These are phyloP conservation scores for Coemansia sp. DNA, from an alignment of 192 early-diverging fungal genomes.

Conservation along the genomic window DNA sequence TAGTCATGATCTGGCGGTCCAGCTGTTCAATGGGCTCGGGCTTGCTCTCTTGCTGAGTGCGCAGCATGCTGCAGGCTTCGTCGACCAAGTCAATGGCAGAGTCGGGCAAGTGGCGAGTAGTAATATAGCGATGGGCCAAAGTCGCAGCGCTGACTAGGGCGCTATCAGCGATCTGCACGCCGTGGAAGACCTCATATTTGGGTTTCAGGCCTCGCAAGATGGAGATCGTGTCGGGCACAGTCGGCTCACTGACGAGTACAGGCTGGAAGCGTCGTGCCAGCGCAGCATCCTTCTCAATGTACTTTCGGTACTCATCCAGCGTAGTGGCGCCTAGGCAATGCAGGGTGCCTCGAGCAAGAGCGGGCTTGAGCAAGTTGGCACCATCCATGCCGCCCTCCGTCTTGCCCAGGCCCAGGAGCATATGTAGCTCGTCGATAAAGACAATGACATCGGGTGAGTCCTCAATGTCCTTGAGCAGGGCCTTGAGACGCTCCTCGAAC, in stretches of 20 bases:
- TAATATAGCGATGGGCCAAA: conserved; percentile 75
- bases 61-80: conserved; percentile 77
- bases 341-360: conserved; percentile 71
- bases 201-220: conserved; percentile 80
- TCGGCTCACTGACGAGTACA: conserved; percentile 72
- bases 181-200: conserved; percentile 78
- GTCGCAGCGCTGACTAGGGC: conserved; percentile 73
- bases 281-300: conserved; percentile 75
- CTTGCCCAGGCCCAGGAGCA: conserved; percentile 73
- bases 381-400: conserved; percentile 80
- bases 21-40: conserved; percentile 76
- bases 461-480: conserved; percentile 70
- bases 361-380: conserved; percentile 81
- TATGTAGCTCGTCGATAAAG: conserved; percentile 83
- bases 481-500: conserved; percentile 82
- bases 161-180: conserved; percentile 75
- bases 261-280: conserved; percentile 79
- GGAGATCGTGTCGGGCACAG: conserved; percentile 70
- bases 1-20: conserved; percentile 73
- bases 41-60: conserved; percentile 78
- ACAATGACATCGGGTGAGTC: conserved; percentile 75
- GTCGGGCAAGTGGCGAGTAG: conserved; percentile 73
- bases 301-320: conserved; percentile 77
- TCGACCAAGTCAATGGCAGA: conserved; percentile 84
- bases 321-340: conserved; percentile 81